Percentiles rank a stretch among this genome's conserved stretches.
Evolutionary conservation across 345 rosid species (phyloP).

Genomic region (Cardamine occulta): DNA sequence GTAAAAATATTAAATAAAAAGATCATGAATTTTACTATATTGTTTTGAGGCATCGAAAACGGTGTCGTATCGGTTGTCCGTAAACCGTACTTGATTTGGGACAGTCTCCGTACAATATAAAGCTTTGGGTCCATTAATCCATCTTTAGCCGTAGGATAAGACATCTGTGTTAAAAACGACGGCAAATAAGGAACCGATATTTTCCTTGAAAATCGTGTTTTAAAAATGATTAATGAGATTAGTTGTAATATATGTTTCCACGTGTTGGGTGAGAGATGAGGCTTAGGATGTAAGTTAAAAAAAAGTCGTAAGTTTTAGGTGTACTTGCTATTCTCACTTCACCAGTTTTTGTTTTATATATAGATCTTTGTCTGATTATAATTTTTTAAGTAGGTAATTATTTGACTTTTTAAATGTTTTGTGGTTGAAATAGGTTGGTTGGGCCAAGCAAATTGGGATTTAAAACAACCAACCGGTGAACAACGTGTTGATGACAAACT

Average conservation of each 20-base stretch:
- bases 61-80: conserved; percentile 24
- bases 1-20: conserved; percentile 41
- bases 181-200: conserved; percentile 18
- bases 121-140: conserved; percentile 21
- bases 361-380: conserved; percentile 19
- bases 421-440: conserved; percentile 52
- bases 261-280: conserved; percentile 41
- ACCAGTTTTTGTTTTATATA: conserved; percentile 38
- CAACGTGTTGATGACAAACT: conserved; percentile 44
- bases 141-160: conserved; percentile 45
- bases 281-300: conserved; percentile 5
- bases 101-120: conserved; percentile 37
- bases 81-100: conserved; percentile 22
- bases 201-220: conserved; percentile 8
- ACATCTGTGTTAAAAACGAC: conserved; percentile 34
- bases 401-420: conserved; percentile 24
- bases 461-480: conserved; percentile 36
- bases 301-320: conserved; percentile 45
- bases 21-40: not conserved
- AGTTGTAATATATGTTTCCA: conserved; percentile 44
- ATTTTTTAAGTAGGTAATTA: not conserved
- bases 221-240: conserved; percentile 32
- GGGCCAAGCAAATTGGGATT: conserved; percentile 45
- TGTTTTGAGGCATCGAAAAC: conserved; percentile 18
- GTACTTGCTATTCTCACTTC: conserved; percentile 41